Conservation (phyloP, 768 basidiomycete species). For the Neoboletus subvelutipes region DNA sequence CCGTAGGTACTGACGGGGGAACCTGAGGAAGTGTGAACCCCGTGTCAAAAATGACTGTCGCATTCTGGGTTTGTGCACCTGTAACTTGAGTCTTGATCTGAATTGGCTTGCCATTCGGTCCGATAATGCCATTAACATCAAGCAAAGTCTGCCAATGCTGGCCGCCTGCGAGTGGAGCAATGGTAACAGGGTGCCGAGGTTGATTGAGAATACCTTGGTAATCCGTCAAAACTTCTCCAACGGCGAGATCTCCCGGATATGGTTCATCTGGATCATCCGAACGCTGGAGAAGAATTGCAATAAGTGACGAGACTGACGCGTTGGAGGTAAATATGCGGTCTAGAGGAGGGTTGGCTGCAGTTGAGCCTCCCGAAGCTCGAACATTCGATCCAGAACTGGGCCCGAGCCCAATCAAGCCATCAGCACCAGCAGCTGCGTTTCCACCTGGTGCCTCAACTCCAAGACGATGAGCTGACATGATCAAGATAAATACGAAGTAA, state of each 20-base stretch:
- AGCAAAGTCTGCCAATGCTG: constrained; percentile 70
- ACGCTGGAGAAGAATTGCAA: constrained; percentile 66
- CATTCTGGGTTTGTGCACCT: constrained; percentile 42
- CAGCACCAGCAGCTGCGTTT: constrained; percentile 11
- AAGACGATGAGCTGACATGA: constrained; percentile 4
- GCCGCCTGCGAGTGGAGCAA: constrained; percentile 35
- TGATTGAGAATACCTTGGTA: constrained; percentile 50
- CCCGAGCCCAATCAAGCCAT: constrained; percentile 57
- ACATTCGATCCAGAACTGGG: constrained; percentile 57
- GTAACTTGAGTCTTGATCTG: constrained; percentile 45
- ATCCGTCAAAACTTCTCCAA: constrained; percentile 55
- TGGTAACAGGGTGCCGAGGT: constrained; percentile 50
- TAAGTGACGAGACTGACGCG: constrained; percentile 53
- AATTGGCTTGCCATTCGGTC: constrained; percentile 55
- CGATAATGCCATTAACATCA: constrained; percentile 61
- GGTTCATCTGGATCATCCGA: constrained; percentile 49
- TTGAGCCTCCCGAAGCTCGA: constrained; percentile 31
- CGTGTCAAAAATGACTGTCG: constrained; percentile 65
- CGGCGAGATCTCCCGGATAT: constrained; percentile 60
- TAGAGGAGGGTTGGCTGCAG: constrained; percentile 52
- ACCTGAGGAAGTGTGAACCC: constrained; percentile 70
- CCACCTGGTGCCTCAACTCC: constrained; percentile 21
- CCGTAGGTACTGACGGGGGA: constrained; percentile 38
- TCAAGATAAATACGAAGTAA: neutral
- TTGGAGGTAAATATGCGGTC: constrained; percentile 67